phyloP scores from a whole-genome alignment of 228 moss, liverwort and hornwort species.

The Sphagnum fallax region DNA sequence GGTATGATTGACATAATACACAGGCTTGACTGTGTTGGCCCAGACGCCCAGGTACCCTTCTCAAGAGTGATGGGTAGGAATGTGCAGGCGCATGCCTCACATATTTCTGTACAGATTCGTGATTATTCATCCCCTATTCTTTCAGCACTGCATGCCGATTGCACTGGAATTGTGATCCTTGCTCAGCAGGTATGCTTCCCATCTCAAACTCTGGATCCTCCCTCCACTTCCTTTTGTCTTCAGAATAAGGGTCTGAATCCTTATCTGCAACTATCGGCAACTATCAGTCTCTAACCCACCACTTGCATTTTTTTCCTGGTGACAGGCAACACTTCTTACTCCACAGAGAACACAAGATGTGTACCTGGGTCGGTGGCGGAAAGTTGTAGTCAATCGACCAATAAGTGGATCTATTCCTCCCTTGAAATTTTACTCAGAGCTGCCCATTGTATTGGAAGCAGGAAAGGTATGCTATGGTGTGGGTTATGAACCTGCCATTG shows the following conservation, averaged over 20 bases:
- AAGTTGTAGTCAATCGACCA: constrained; percentile 72
- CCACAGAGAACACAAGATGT: constrained; percentile 78
- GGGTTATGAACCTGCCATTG: constrained; percentile 89
- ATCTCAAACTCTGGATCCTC: too few species aligned
- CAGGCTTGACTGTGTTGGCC: constrained; percentile 60
- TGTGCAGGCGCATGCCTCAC: constrained; percentile 48
- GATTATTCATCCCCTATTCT: constrained; percentile 73
- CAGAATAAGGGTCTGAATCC: too few species aligned
- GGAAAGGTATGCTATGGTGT: constrained; percentile 76
- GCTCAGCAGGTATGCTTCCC: constrained; percentile 52
- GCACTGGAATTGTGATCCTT: constrained; percentile 77
- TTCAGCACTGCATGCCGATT: constrained; percentile 50
- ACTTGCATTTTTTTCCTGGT: background rate
- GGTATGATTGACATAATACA: constrained; percentile 70
- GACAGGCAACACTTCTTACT: constrained; percentile 86
- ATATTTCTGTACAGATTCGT: constrained; percentile 58
- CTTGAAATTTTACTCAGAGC: constrained; percentile 79
- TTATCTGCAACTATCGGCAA: too few species aligned
- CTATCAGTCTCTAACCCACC: background rate
- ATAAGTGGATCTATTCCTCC: constrained; percentile 89
- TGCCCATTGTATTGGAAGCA: constrained; percentile 67
- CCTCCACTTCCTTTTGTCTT: too few species aligned
- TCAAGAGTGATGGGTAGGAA: constrained; percentile 74
- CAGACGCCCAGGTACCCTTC: constrained; percentile 64
- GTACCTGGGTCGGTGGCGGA: constrained; percentile 70